phyloP scores from a whole-genome alignment of 352 stramenopile species.

The Globisporangium perplexum region DNA sequence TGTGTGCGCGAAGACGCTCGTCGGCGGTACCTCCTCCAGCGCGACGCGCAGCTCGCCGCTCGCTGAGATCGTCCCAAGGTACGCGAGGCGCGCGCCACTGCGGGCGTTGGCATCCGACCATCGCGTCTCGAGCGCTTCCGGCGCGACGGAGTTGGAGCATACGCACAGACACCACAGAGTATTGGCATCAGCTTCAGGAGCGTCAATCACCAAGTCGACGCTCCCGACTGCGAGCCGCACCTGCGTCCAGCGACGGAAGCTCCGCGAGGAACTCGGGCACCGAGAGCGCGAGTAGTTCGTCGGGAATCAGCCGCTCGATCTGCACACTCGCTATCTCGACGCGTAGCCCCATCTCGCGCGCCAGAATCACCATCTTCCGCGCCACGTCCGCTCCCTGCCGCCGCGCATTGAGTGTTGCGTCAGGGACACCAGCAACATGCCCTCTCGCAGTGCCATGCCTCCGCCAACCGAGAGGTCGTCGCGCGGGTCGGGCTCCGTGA shows the following conservation, averaged over 20 bases:
- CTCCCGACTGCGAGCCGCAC: conserved; percentile 1
- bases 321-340: conserved; percentile 28
- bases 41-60: conserved; percentile 35
- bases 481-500: conserved; percentile 64
- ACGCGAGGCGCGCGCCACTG: conserved; percentile 32
- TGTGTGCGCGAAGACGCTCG: conserved; percentile 31
- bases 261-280: conserved; percentile 47
- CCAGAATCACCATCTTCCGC: conserved; percentile 64
- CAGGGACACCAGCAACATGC: too few species aligned
- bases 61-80: conserved; percentile 44
- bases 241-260: conserved; percentile 33
- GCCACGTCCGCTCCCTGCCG: conserved; percentile 53
- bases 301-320: conserved; percentile 41
- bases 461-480: conserved; percentile 41
- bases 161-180: background rate
- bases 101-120: background rate
- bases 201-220: background rate
- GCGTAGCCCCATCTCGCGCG: conserved; percentile 37
- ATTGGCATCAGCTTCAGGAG: too few species aligned
- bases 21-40: conserved; percentile 18
- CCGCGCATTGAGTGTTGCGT: background rate
- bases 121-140: background rate
- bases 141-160: background rate
- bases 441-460: too few species aligned
- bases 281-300: conserved; percentile 27